Base-by-base conservation (phyloP, 352 stramenopile genomes). In the Pythium insidiosum region DNA sequence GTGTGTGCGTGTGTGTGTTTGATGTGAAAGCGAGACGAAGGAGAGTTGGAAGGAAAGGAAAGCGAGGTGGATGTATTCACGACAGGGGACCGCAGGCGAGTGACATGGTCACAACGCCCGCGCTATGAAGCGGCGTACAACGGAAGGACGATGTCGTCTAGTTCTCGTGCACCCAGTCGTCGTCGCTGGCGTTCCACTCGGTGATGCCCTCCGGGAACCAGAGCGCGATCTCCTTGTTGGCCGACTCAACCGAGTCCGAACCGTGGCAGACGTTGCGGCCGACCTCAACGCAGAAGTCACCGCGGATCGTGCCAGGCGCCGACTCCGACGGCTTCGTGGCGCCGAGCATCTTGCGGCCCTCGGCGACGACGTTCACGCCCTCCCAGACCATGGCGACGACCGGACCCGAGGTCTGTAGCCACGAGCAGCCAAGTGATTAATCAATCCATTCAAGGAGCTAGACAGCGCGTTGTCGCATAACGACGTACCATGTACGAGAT, bases 151-250 rank as follows among this genome's bases (percentile, higher is more conserved):
- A n/a, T n/a, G 9, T 16, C 25, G 23, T 61, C 73, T 84, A 91
- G 48, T 88, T 91, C 61, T 99, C 96, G 81, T 98, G 98, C 48
- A 99, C 81, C 95, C 95, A 99, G 47, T 90, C 66, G 54, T 90
- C 72, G 63, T 94, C 90, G 50, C 64, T 80, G 31, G 89, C 77
- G 67, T 67, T 68, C 81, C 91, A 99, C 53, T 97, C 81, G 30
- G 69, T 69, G 45, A 98, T 53, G 47, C 94, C 96, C 56, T 95
- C 80, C 13, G 82, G 84, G 83, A 99, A 99, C 97, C 97, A 99
- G 38, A 98, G 82, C 13, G 58, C 84, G 71, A 99, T 99, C 74
- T 99, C 97, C 50, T 95, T 83, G 38, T 99, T 78, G 58, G 96
- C 97, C 58, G 81, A 97, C 46, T 99, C 96, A 18, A 99, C 94